Evolutionary conservation across 805 yeast species (phyloP), one percentile per base, ranked within the genome.

Genomic region (Wickerhamomyces canadensis): DNA sequence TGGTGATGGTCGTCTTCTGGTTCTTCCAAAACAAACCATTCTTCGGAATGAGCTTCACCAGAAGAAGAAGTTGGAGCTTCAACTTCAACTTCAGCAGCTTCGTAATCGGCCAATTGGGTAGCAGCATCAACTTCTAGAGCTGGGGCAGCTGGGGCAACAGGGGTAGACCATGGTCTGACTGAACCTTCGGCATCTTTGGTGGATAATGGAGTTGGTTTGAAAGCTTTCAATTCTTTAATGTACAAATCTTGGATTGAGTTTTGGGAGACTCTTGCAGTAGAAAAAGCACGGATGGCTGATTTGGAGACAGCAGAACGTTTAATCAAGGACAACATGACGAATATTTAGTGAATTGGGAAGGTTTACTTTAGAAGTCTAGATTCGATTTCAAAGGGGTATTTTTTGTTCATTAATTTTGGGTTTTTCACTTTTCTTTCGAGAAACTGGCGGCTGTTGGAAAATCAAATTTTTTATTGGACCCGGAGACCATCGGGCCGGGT

Each of bases 201-300:
- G 41, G 83, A 66, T 38, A 81, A 60, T 43, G 87, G 78, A 42
- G 81, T 75, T 60, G 96, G 89, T 73, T 88, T 87, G 79, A 85
- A 89, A 45, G 78, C 77, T 70, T 81, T 85, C 66, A 93, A 71
- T 66, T 89, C 95, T 62, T 75, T 78, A 58, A 91, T 67, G 72
- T 89, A 89, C 52, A 89, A 75, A 51, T 89, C 96, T 62, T 85
- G 75, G 58, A 89, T 64, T 60, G 84, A 70, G 74, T 89, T 66
- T 44, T 50, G 50, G 52, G 64, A 60, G 31, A 55, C 59, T 44
- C 59, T 53, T 21, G 54, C 46, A 28, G 60, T 43, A 18, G 68
- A 55, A 55, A 65, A 64, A 23, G 63, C 49, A 55, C 67, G 62
- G 40, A 45, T 48, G 39, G 51, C 36, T 32, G 54, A 43, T 49